phyloP scores from a whole-genome alignment of 176 grass and related monocot genomes.

The Calamus simplicifolius region DNA sequence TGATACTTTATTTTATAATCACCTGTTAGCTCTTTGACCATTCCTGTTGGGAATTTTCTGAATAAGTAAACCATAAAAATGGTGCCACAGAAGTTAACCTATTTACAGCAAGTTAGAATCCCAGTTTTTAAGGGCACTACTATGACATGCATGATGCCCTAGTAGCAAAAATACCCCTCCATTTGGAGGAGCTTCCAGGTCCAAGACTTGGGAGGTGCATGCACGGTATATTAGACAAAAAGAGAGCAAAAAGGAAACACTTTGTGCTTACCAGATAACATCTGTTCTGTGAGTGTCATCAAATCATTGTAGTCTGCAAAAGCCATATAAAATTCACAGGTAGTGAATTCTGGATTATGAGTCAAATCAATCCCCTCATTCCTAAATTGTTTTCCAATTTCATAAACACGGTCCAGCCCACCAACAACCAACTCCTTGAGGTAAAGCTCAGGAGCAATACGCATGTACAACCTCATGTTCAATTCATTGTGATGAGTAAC shows the following conservation, averaged over 20 bases:
- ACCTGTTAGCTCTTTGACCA: conserved; percentile 87
- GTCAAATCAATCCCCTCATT: conserved; percentile 99
- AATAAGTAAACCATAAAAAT: not conserved
- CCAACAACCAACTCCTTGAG: conserved; percentile 93
- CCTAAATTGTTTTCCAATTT: conserved; percentile 99
- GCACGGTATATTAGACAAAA: too few relatives aligned
- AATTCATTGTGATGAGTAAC: conserved; percentile 89
- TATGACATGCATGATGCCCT: too few relatives aligned
- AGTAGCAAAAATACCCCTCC: too few relatives aligned
- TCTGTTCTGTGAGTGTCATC: conserved; percentile 71
- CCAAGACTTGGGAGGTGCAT: too few relatives aligned
- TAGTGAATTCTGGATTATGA: conserved; percentile 98
- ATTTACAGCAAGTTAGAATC: too few relatives aligned
- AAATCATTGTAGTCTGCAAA: conserved; percentile 95
- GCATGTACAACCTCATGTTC: conserved; percentile 96
- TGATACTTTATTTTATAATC: conserved; percentile 89
- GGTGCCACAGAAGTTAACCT: too few relatives aligned
- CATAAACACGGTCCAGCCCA: conserved; percentile 89
- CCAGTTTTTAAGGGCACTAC: too few relatives aligned
- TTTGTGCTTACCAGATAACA: conserved; percentile 58
- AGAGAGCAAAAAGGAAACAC: too few relatives aligned
- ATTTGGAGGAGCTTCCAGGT: too few relatives aligned
- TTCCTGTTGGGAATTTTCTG: conserved; percentile 29
- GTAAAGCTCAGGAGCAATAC: conserved; percentile 94
- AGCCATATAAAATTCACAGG: conserved; percentile 97